Base-by-base conservation (phyloP, 768 basidiomycete genomes). In the Pholiota microspora region DNA sequence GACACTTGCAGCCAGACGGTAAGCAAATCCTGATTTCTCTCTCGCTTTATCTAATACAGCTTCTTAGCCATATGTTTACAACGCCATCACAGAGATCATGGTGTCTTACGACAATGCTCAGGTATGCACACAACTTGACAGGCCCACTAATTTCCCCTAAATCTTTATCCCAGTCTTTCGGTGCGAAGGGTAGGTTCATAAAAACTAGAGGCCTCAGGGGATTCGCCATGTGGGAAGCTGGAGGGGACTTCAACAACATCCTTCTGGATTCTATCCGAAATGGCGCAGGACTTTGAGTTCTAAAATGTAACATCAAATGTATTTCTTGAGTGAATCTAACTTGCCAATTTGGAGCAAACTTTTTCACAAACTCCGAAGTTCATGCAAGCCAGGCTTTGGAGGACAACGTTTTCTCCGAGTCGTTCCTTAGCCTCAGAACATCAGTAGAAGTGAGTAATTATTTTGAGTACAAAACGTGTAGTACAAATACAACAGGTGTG, bases 1-100 rank as follows among this genome's bases (percentile, higher is more conserved):
- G 88, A 92, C 59, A 60, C 69, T 2, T 92, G 89, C 74, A 87
- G 81, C 51, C 80, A 88, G 69, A 92, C 89, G 45, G 88, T 89
- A 60, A 59, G 84, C n/a, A n/a, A n/a, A n/a, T 45, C 12, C 8
- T 4, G 23, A 38, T 31, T n/a, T 8, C 28, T 21, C 36, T 38
- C 24, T 27, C 24, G 12, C 35, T 9, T 55, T 21, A 45, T 44
- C 23, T 6, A 18, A 42, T 9, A 7, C 23, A 46, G 49, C 16
- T 35, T 40, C 35, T 7, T 51, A 80, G 74, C 73, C 79, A 7
- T 82, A 73, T 57, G 73, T 75, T 3, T 79, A 79, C 57, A 73
- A 80, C 58, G 50, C 64, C 24, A 64, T 61, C 15, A 70, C 65
- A 6, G 67, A 77, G 49, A 67, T 77, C 49, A 79, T 80, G 77